phyloP scores from a whole-genome alignment of 768 basidiomycete species.

The Pisolithus microcarpus region DNA sequence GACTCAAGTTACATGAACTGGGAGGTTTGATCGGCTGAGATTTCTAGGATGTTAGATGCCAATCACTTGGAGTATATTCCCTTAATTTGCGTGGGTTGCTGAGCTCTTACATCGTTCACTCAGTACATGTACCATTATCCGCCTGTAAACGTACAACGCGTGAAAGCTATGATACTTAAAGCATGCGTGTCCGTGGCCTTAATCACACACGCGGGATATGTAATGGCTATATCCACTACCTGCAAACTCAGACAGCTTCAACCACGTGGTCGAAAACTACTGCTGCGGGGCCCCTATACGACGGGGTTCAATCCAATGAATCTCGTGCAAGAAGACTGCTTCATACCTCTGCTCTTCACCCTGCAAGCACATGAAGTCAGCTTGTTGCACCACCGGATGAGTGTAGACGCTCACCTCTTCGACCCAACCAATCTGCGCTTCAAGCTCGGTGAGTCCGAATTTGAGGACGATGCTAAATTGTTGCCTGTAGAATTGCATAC shows the following conservation, averaged over 20 bases:
- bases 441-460: conserved; percentile 41
- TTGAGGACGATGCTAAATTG: conserved; percentile 35
- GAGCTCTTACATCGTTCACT: too few relatives aligned
- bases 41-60: too few relatives aligned
- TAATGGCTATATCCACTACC: not conserved
- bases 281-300: conserved; percentile 24
- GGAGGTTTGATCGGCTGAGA: too few relatives aligned
- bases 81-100: too few relatives aligned
- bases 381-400: not conserved
- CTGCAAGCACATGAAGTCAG: conserved; percentile 1
- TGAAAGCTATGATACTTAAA: not conserved
- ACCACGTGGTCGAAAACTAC: conserved; percentile 28
- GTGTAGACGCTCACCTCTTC: conserved; percentile 29
- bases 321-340: not conserved
- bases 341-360: conserved; percentile 19
- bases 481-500: conserved; percentile 24
- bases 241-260: conserved; percentile 14
- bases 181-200: not conserved
- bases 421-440: conserved; percentile 39
- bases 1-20: too few relatives aligned
- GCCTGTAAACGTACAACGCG: too few relatives aligned
- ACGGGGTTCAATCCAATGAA: not conserved
- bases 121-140: too few relatives aligned
- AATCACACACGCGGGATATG: not conserved
- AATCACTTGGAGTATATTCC: too few relatives aligned